Conservation (phyloP, 2,329 filamentous ascomycete genomes). For the Penicillium sp. region DNA sequence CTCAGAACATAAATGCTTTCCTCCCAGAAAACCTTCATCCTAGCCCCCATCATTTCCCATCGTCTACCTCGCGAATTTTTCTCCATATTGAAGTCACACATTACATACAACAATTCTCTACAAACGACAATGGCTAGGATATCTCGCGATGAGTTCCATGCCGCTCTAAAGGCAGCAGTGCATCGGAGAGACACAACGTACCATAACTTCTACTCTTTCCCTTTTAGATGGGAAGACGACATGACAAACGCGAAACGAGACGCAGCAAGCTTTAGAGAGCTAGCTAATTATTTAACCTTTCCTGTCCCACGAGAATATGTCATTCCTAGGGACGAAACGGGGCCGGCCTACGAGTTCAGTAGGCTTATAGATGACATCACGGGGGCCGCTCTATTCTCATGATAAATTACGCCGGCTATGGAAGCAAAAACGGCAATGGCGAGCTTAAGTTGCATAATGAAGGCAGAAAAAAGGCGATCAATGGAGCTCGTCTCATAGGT, state of each 20-base stretch:
- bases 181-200: not conserved
- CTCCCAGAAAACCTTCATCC: too few species aligned
- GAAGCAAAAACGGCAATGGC: not conserved
- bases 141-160: not conserved
- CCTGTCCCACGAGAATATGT: not conserved
- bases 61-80: too few species aligned
- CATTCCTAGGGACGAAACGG: not conserved
- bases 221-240: slow-evolving; percentile 4
- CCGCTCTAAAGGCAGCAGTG: not conserved
- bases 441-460: not conserved
- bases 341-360: not conserved
- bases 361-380: not conserved
- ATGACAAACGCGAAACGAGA: slow-evolving; percentile 1
- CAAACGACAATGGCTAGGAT: not conserved
- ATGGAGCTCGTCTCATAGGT: not conserved
- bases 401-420: slow-evolving; percentile 1
- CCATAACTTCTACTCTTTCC: not conserved
- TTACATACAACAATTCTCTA: too few species aligned
- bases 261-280: not conserved
- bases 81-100: too few species aligned
- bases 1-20: too few species aligned
- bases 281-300: not conserved
- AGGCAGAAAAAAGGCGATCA: not conserved
- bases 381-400: not conserved
- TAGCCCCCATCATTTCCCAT: too few species aligned